Percentiles rank a stretch among this genome's conserved stretches.
Conservation (phyloP, 306 rosid genomes). For the Gillenia trifoliata region DNA sequence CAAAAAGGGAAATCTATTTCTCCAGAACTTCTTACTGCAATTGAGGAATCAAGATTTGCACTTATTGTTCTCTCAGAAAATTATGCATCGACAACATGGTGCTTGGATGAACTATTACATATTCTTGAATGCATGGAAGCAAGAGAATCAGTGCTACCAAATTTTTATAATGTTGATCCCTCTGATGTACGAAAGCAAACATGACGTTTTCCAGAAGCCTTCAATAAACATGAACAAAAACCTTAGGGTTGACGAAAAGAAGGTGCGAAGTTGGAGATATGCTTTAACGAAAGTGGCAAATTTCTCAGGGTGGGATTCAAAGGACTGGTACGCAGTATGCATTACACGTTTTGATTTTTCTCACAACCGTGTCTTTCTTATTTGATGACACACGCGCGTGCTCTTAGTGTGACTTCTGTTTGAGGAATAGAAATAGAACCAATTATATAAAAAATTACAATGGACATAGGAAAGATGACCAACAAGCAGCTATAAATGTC, state of each 20-base stretch:
- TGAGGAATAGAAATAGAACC: neutral
- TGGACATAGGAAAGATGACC: neutral
- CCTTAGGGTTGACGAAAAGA: neutral
- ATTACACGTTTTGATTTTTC: neutral
- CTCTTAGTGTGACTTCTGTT: neutral
- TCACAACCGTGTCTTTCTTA: neutral
- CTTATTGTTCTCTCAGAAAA: neutral
- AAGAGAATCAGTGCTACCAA: neutral
- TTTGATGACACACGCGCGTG: neutral
- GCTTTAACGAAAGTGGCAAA: neutral
- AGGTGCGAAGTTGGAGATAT: neutral
- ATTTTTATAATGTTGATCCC: neutral
- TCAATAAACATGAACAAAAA: neutral
- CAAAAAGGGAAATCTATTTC: neutral
- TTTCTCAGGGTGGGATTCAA: neutral
- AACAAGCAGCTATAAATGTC: neutral
- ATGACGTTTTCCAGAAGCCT: neutral
- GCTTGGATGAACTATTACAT: neutral
- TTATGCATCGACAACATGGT: neutral
- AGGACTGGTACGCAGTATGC: neutral
- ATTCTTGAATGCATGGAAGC: neutral
- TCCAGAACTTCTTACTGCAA: neutral
- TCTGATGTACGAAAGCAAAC: neutral
- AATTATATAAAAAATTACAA: neutral
- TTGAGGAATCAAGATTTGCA: neutral